These are phyloP conservation scores for Chlorella sp. DNA, from an alignment of 139 green algal species.

Conservation along the genomic window DNA sequence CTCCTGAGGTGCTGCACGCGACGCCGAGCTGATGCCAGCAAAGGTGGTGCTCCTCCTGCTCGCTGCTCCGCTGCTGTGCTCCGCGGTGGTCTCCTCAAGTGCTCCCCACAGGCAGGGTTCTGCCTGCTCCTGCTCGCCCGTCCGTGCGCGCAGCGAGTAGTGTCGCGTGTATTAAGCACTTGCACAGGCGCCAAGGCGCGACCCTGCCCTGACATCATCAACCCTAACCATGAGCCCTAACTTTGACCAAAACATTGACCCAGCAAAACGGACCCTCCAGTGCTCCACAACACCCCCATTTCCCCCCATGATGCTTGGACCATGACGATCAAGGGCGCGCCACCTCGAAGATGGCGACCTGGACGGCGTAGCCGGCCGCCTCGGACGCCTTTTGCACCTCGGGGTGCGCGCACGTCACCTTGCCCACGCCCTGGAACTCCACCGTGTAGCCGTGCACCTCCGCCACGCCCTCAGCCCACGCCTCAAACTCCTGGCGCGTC, in stretches of 20 bases:
- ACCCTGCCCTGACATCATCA: not conserved
- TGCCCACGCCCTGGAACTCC: constrained; percentile 10
- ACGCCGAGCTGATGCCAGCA: not conserved
- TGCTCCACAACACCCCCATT: too few species aligned
- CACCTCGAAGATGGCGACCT: not conserved
- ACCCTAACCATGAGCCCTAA: too few species aligned
- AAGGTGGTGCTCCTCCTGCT: too few species aligned
- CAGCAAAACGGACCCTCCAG: not conserved
- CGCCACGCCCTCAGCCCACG: constrained; percentile 27
- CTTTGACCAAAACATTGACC: not conserved
- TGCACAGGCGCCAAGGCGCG: not conserved
- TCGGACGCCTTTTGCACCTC: not conserved
- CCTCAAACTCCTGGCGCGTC: constrained; percentile 46
- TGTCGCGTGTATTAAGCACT: too few species aligned
- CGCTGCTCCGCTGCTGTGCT: too few species aligned
- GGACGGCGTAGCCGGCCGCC: not conserved
- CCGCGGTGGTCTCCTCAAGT: too few species aligned
- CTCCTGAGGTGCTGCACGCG: not conserved
- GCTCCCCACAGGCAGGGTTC: too few species aligned
- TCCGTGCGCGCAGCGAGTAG: too few species aligned
- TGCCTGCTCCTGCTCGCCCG: too few species aligned
- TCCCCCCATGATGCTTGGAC: too few species aligned
- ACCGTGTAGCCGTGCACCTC: constrained; percentile 37
- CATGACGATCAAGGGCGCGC: not conserved
- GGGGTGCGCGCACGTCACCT: too few species aligned